Evolutionary conservation across 2,329 filamentous ascomycete genomes (phyloP), one percentile per base, ranked within the genome.

Genomic region (Talaromyces sp.): DNA sequence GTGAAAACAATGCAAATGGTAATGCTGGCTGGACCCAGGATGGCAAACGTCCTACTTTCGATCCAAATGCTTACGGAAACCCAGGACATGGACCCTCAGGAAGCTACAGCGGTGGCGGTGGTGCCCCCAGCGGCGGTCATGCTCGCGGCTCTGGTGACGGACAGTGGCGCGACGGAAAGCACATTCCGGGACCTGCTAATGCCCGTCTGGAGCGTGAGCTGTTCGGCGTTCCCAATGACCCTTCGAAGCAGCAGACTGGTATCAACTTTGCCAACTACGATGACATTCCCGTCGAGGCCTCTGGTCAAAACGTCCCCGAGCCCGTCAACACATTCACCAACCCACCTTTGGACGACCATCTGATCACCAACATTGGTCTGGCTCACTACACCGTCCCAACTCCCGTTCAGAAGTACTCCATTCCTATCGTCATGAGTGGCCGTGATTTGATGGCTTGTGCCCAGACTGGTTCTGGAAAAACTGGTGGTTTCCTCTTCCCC

Each of bases 221-320:
- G 61, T 99, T 97, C 78, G 95, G 95, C 75, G 84, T 90, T 60
- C 83, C 89, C 72, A 94, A 98, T 79, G 95, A 98, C 76, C 92
- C 94, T 68, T 88, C 90, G 71, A 98, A 97, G 86, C 91, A 97
- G 79, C 91, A 96, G 75, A 97, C 93, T 39, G 95, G 95, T 81
- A 98, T 99, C 90, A 99, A 99, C 87, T 99, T 99, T 78, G 90
- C 97, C 84, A 99, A 99, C 85, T 99, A 99, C 82, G 95, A 99
- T 76, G 95, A 99, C 80, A 99, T 99, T 71, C 95, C 95, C 63
- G 95, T 99, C 70, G 95, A 98, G 82, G 95, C 95, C 69, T 97
- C 94, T 67, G 95, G 95, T 67, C 89, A 92, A 62, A 88, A 96
- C 75, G 93, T 98, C 62, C 95, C 95, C 54, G 95, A 98, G 76